Percentiles rank a stretch among this genome's conserved stretches.
These are phyloP conservation scores for Ammopiptanthus mongolicus DNA, from an alignment of 306 rosid species.

Conservation along the genomic window DNA sequence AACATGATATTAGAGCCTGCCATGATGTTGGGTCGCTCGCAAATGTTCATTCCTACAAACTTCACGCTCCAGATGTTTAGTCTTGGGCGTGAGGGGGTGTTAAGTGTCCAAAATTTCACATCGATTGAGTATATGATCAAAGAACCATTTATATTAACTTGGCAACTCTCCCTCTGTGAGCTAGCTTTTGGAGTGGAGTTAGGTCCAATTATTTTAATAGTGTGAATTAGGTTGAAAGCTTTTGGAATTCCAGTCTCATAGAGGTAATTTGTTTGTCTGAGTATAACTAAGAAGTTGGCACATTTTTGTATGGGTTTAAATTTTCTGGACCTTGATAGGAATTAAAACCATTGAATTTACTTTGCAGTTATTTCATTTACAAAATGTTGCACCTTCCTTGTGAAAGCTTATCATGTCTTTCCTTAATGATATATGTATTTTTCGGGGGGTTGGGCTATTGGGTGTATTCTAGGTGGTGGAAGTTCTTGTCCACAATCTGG, in stretches of 20 bases:
- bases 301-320: not conserved
- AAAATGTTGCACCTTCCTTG: not conserved
- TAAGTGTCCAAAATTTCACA: no score
- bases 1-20: no score
- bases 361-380: not conserved
- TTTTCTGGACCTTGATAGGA: slow-evolving; percentile 1
- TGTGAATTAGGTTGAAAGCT: not conserved
- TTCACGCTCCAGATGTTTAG: no score
- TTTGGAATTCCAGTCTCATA: not conserved
- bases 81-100: no score
- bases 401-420: not conserved
- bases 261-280: slow-evolving; percentile 7
- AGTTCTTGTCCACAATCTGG: slow-evolving; percentile 60
- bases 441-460: slow-evolving; percentile 13
- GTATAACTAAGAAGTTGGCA: not conserved
- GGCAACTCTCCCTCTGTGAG: no score
- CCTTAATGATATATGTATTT: slow-evolving; percentile 8
- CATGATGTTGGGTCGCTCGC: no score
- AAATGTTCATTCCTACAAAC: no score
- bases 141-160: no score
- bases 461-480: slow-evolving; percentile 65
- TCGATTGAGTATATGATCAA: no score
- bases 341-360: not conserved
- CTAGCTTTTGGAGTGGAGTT: no score
- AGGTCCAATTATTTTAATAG: no score